phyloP scores from a whole-genome alignment of 306 rosid species.

The Rubus idaeus region DNA sequence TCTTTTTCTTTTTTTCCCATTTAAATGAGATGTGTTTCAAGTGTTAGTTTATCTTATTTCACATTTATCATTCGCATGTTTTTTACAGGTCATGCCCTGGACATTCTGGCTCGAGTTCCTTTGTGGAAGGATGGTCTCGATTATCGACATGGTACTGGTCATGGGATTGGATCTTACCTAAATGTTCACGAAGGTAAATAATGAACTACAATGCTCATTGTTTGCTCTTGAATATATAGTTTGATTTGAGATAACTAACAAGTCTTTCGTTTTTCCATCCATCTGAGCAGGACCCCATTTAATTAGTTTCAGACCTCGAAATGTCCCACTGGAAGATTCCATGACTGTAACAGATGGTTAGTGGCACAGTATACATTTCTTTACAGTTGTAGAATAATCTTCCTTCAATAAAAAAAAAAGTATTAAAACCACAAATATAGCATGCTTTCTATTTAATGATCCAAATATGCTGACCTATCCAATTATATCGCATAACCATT shows the following conservation, averaged over 20 bases:
- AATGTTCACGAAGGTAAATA: slow-evolving; percentile 92
- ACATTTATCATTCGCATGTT: slow-evolving; percentile 5
- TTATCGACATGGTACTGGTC: slow-evolving; percentile 99
- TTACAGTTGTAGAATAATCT: background rate
- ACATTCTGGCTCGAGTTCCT: slow-evolving; percentile 93
- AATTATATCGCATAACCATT: background rate
- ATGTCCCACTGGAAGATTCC: slow-evolving; percentile 83
- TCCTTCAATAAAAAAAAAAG: background rate
- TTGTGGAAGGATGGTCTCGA: slow-evolving; percentile 96
- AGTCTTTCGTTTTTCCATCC: slow-evolving; percentile 5
- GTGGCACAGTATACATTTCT: slow-evolving; percentile 24
- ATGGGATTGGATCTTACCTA: slow-evolving; percentile 96
- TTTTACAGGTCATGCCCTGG: slow-evolving; percentile 68
- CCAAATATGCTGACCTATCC: background rate
- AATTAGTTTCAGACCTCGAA: slow-evolving; percentile 92
- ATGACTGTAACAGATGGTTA: slow-evolving; percentile 98
- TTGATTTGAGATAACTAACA: slow-evolving; percentile 4
- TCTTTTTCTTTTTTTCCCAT: slow-evolving; percentile 14
- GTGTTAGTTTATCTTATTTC: slow-evolving; percentile 5
- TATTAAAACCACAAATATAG: background rate
- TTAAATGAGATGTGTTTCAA: slow-evolving; percentile 12
- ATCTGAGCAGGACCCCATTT: slow-evolving; percentile 80
- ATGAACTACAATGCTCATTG: slow-evolving; percentile 19
- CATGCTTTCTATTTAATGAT: background rate
- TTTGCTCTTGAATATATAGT: slow-evolving; percentile 8